phyloP scores from a whole-genome alignment of 768 basidiomycete species.

The Galerina marginata region DNA sequence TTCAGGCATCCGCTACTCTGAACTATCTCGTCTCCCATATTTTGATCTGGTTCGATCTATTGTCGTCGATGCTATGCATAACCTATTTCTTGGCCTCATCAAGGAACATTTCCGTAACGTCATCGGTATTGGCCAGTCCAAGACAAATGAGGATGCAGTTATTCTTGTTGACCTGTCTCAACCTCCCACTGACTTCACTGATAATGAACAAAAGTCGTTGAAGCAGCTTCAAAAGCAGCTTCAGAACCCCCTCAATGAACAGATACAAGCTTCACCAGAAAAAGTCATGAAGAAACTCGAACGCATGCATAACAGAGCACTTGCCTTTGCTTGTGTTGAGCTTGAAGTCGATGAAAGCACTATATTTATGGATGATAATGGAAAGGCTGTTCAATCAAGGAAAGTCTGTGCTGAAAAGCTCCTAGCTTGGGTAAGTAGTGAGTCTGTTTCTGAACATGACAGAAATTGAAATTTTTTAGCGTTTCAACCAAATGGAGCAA shows the following conservation, averaged over 20 bases:
- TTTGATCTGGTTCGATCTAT: slow-evolving; percentile 14
- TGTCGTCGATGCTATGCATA: slow-evolving; percentile 23
- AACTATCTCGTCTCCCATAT: slow-evolving; percentile 14
- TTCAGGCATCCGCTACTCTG: slow-evolving; percentile 16
- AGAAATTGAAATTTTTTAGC: no score
- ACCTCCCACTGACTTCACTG: neutral
- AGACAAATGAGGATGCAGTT: neutral
- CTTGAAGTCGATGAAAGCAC: neutral
- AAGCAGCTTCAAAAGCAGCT: neutral
- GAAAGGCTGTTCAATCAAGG: no score
- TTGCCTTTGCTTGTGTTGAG: neutral
- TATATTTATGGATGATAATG: no score
- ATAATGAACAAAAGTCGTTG: neutral
- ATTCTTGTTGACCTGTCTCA: neutral
- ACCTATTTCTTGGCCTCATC: slow-evolving; percentile 16
- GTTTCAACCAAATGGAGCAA: no score
- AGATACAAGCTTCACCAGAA: neutral
- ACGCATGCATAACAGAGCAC: neutral
- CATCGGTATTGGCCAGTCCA: neutral
- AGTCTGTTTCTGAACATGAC: neutral
- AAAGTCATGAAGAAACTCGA: neutral
- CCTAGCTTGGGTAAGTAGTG: neutral
- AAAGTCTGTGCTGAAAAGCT: neutral
- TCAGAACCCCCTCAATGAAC: neutral
- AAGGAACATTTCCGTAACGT: slow-evolving; percentile 17